Evolutionary conservation across 108 stramenopile genomes (phyloP), one percentile per base, ranked within the genome.

Genomic region (Cyclostephanos tholiformis): DNA sequence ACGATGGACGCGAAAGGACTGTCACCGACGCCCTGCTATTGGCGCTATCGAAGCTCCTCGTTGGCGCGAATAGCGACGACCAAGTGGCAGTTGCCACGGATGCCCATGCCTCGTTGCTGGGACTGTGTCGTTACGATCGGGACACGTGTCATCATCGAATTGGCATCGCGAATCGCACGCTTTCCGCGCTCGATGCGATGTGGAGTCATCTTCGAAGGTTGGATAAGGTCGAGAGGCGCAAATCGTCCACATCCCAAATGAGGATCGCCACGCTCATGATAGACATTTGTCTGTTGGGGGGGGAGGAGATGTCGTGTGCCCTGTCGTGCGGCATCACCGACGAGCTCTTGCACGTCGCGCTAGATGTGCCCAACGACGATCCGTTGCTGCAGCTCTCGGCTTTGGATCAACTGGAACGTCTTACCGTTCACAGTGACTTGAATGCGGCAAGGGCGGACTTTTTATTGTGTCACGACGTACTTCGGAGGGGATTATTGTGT

Each of bases 251-350:
- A 0, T 55, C 63, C 14, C 57, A 71, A 51, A 79, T 79, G 2
- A 53, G 77, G 27, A 72, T 79, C 53, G 71, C 65, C 12, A 49
- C 77, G 29, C 59, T 79, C 38, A 63, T 79, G 77, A 79, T 79
- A 67, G 71, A 79, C 59, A 39, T 72, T 62, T 66, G 59, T 67
- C 59, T 79, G 17, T 55, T 79, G 70, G 77, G 77, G 12, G 71
- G 63, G n/a, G 35, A 67, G 52, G 71, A 79, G 38, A 50, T 79
- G 64, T 48, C 65, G 0, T 30, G 41, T 19, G 71, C 65, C n/a
- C 12, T 72, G 36, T 62, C 61, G 23, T 48, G 38, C n/a, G 38
- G 70, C n/a, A 67, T 78, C n/a, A 66, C 72, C 71, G 65, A 72
- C 50, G 72, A 55, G 35, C 70, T 79, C 6, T 50, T 79, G 13